These are phyloP conservation scores for Microcyclosporella mali DNA, from an alignment of 2,329 filamentous ascomycete species.

Conservation along the genomic window DNA sequence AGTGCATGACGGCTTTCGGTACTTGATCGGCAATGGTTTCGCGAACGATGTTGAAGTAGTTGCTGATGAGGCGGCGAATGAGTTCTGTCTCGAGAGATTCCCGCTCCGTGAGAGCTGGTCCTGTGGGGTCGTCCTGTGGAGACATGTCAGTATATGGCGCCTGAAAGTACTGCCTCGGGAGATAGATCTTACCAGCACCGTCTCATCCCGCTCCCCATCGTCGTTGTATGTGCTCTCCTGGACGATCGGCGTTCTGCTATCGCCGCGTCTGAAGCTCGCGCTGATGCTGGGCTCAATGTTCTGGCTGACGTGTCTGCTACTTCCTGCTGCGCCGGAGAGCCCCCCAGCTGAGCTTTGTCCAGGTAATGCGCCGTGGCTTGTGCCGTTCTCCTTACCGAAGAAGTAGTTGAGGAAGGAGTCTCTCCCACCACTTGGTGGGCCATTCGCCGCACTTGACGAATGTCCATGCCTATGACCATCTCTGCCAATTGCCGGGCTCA, in stretches of 20 bases:
- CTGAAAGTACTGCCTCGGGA: not conserved
- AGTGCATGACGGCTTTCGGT: constrained; percentile 97
- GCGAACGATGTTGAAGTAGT: constrained; percentile 98
- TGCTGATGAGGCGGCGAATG: constrained; percentile 91
- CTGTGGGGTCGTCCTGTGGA: constrained; percentile 25
- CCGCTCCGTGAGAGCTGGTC: constrained; percentile 81
- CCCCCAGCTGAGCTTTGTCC: constrained; percentile 36
- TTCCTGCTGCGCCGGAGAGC: constrained; percentile 35
- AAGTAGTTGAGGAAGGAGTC: constrained; percentile 99
- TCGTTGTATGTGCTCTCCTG: constrained; percentile 40
- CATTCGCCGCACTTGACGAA: constrained; percentile 16
- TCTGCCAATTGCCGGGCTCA: constrained; percentile 70
- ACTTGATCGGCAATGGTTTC: constrained; percentile 99
- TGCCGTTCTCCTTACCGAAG: constrained; percentile 84
- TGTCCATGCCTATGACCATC: constrained; percentile 31
- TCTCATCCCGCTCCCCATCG: constrained; percentile 43
- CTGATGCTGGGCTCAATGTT: constrained; percentile 73
- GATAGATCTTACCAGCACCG: constrained; percentile 22
- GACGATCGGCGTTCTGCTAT: constrained; percentile 42
- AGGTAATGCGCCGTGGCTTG: constrained; percentile 32
- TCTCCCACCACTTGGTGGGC: constrained; percentile 54
- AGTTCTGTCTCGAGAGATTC: constrained; percentile 97
- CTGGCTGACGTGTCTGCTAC: constrained; percentile 67
- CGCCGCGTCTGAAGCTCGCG: constrained; percentile 71
- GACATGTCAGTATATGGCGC: constrained; percentile 3